Conservation (phyloP, 345 rosid species). For the Melastoma malabathricum region DNA sequence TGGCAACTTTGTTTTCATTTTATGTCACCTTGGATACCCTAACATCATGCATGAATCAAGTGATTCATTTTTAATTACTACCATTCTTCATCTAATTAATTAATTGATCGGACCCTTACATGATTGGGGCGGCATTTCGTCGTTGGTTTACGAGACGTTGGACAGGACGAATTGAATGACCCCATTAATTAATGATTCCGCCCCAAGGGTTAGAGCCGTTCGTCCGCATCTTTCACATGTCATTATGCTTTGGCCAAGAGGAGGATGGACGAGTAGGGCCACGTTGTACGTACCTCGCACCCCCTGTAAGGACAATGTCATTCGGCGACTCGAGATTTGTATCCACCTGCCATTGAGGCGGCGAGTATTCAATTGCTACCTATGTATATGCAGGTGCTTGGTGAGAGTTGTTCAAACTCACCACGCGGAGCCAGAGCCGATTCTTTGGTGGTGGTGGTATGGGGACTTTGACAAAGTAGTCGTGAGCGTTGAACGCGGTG, state of each 20-base stretch:
- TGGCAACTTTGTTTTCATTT: too few relatives aligned
- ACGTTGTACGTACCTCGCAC: constrained; percentile 39
- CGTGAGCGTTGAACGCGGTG: constrained; percentile 70
- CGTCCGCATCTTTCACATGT: not conserved
- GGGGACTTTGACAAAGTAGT: constrained; percentile 42
- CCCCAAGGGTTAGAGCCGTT: too few relatives aligned
- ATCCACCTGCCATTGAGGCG: constrained; percentile 42
- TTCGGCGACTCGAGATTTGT: constrained; percentile 58
- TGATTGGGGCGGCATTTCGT: too few relatives aligned
- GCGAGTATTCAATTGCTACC: not conserved
- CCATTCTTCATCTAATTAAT: too few relatives aligned
- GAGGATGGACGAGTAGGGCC: constrained; percentile 62
- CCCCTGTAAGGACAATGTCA: constrained; percentile 52
- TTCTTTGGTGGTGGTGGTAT: constrained; percentile 48
- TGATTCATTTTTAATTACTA: too few relatives aligned
- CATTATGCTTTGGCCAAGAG: constrained; percentile 41
- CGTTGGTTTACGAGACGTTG: too few relatives aligned
- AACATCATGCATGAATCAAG: too few relatives aligned
- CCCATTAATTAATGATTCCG: too few relatives aligned
- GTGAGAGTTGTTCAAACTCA: constrained; percentile 15
- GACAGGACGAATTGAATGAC: too few relatives aligned
- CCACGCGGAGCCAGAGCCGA: constrained; percentile 78
- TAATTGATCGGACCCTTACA: too few relatives aligned
- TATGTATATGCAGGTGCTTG: not conserved
- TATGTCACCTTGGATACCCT: too few relatives aligned